These are phyloP conservation scores for Daldinia caldariorum DNA, from an alignment of 495 filamentous ascomycete species.

Conservation along the genomic window DNA sequence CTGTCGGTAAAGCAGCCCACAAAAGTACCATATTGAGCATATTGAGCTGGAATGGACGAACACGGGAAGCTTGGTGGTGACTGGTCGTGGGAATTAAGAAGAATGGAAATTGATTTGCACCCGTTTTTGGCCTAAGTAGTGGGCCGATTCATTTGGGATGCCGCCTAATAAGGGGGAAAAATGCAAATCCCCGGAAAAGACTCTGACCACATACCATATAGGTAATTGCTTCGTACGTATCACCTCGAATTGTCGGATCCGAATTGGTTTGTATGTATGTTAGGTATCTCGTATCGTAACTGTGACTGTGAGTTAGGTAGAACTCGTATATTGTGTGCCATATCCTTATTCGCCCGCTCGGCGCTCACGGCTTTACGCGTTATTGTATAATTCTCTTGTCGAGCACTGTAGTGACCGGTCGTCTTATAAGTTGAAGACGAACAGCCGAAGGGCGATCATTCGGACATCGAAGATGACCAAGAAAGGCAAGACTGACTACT, in stretches of 20 bases:
- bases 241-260: conserved; percentile 11
- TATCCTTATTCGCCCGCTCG: conserved; percentile 8
- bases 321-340: neutral
- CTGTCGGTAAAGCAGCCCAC: conserved; percentile 37
- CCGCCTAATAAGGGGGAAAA: conserved; percentile 45
- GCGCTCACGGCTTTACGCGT: neutral
- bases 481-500: neutral
- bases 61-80: conserved; percentile 32
- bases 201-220: conserved; percentile 28
- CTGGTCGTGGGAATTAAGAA: conserved; percentile 18
- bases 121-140: conserved; percentile 38
- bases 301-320: conserved; percentile 11
- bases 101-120: conserved; percentile 41
- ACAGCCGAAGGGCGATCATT: conserved; percentile 16
- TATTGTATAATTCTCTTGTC: neutral
- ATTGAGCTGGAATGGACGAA: conserved; percentile 27
- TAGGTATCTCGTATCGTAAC: conserved; percentile 1
- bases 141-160: conserved; percentile 46
- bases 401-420: neutral
- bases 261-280: conserved; percentile 2
- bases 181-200: conserved; percentile 44
- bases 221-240: conserved; percentile 25
- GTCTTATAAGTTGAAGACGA: conserved; percentile 7
- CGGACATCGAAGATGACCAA: neutral
- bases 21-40: conserved; percentile 38